Conservation (phyloP, 768 basidiomycete species). For the Leccinum ochraceum region DNA sequence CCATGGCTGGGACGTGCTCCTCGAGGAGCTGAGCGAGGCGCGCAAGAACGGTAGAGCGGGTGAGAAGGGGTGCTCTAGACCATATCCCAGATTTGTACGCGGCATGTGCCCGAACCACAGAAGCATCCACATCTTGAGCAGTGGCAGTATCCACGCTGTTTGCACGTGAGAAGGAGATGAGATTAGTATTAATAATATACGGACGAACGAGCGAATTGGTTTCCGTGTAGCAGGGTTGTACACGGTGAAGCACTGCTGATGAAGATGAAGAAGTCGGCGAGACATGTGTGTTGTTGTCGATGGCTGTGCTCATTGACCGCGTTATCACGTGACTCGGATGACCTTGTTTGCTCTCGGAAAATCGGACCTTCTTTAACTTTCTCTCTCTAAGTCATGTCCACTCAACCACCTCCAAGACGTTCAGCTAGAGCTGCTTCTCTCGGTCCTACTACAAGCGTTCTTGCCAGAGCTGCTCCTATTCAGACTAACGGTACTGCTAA, state of each 20-base stretch:
- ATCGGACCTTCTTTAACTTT: too few relatives aligned
- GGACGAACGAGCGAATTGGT: conserved; percentile 54
- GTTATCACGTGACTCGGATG: conserved; percentile 23
- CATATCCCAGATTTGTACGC: conserved; percentile 69
- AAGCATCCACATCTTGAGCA: conserved; percentile 47
- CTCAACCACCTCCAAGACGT: conserved; percentile 45
- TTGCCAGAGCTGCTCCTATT: conserved; percentile 32
- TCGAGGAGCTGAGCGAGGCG: conserved; percentile 66
- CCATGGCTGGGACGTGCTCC: conserved; percentile 55
- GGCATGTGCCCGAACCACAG: conserved; percentile 56
- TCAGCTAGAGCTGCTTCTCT: conserved; percentile 53
- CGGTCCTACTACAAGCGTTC: conserved; percentile 35
- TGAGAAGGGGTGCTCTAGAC: conserved; percentile 59
- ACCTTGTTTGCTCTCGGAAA: not conserved
- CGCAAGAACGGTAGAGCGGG: conserved; percentile 66
- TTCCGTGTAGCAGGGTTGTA: conserved; percentile 71
- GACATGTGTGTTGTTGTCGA: not conserved
- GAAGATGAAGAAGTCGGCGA: too few relatives aligned
- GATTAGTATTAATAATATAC: conserved; percentile 44
- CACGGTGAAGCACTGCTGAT: conserved; percentile 40
- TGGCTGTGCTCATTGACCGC: conserved; percentile 18
- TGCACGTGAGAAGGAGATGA: not conserved
- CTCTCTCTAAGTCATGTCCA: conserved; percentile 27
- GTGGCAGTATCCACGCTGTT: conserved; percentile 58
- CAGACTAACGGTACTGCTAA: conserved; percentile 30